Evolutionary conservation across 2,329 filamentous ascomycete species (phyloP), one percentile per base, ranked within the genome.

Genomic region (Trichoderma harzianum): DNA sequence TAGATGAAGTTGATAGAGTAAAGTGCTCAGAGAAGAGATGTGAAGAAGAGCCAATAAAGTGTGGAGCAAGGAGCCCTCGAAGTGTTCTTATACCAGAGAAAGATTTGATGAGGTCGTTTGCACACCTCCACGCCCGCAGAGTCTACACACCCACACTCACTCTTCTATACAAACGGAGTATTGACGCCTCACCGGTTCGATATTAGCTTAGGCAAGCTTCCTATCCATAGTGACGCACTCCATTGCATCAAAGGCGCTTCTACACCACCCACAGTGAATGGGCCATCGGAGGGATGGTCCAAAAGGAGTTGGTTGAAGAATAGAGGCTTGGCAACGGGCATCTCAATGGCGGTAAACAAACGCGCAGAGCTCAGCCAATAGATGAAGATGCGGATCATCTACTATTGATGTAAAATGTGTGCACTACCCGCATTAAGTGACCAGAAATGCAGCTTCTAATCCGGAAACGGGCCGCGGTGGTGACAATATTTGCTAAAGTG

Each of bases 391-490:
- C 47, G 47, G 58, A 16, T 57, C 58, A 24, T 30, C 24, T 21
- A 51, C 28, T 32, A 18, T 60, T 51, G 57, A 66, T 16, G 21
- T 69, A 14, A 61, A 43, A 11, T 10, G 57, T 30, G 28, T 47
- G 39, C 57, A 51, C 34, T 34, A 34, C 30, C 66, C 57, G 28
- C 36, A 32, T 12, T 57, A 36, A 12, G 30, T 69, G 66, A 43
- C 66, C 21, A 21, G 39, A 47, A 24, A 32, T 57, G 26, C 30
- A 69, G 57, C 53, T 53, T 36, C 66, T 61, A 61, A 32, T 53
- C 55, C 32, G 68, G 43, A 70, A 70, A 70, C 60, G 68, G 68
- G 58, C 68, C 66, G 66, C 43, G n/a, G 3, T 61, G 57, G 66
- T 61, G 66, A 69, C 55, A 28, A 69, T 30, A 51, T 26, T 51